Conservation (phyloP, 1,284 basidiomycete genomes). For the Sporisorium sorghi region DNA sequence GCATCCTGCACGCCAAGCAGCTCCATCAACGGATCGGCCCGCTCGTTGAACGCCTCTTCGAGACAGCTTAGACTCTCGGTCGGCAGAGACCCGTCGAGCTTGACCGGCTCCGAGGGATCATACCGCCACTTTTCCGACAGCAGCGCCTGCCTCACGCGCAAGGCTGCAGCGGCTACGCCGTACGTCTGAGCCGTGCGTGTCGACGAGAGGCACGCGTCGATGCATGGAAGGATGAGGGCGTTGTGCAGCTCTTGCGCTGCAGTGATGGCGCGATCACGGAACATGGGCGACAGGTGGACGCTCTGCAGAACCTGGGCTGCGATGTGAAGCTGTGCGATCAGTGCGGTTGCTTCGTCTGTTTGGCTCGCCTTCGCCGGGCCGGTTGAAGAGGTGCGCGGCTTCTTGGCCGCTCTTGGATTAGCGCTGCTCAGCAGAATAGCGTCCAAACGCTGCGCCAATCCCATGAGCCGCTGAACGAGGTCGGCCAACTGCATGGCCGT, state of each 20-base stretch:
- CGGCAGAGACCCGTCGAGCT: slow-evolving; percentile 42
- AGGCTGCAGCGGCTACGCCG: slow-evolving; percentile 37
- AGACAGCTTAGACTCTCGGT: slow-evolving; percentile 32
- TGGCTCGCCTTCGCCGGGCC: slow-evolving; percentile 5
- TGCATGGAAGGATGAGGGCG: slow-evolving; percentile 26
- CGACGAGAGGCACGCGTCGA: slow-evolving; percentile 24
- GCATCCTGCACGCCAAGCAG: slow-evolving; percentile 6
- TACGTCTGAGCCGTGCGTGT: neutral
- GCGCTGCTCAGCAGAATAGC: neutral
- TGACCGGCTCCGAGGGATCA: slow-evolving; percentile 39
- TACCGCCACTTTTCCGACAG: slow-evolving; percentile 47
- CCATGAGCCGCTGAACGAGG: slow-evolving; percentile 19
- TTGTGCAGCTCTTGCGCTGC: slow-evolving; percentile 44
- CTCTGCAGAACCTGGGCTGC: slow-evolving; percentile 36
- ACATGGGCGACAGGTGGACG: slow-evolving; percentile 27
- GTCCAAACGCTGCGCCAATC: slow-evolving; percentile 9
- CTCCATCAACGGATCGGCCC: slow-evolving; percentile 33
- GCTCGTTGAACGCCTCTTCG: slow-evolving; percentile 32
- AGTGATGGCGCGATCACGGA: slow-evolving; percentile 31
- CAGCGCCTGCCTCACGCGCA: slow-evolving; percentile 33
- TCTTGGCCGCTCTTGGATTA: slow-evolving; percentile 20
- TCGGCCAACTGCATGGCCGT: slow-evolving; percentile 42
- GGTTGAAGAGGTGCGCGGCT: slow-evolving; percentile 19
- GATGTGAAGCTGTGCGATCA: slow-evolving; percentile 25
- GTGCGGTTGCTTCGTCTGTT: neutral